Base-by-base conservation (phyloP, 306 rosid species). In the Prunus davidiana region DNA sequence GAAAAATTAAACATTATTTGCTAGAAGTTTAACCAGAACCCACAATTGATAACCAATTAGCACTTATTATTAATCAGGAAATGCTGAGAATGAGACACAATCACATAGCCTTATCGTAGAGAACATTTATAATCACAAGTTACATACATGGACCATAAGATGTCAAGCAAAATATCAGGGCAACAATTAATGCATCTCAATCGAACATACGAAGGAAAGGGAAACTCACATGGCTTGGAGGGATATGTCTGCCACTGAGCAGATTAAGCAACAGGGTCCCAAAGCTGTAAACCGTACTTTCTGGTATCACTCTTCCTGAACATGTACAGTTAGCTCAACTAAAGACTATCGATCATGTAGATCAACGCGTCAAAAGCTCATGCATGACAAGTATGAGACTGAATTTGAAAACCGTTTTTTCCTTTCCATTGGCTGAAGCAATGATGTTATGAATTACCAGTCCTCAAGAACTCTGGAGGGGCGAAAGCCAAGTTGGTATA, bases 401-500 rank as follows among this genome's bases (percentile, higher is more conserved):
- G 18, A 60, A 60, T 12, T 16, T 28, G 62, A 28, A 46, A 18
- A n/a, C 68, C 69, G 43, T 20, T 2, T 69, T 12, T n/a, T n/a
- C n/a, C n/a, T n/a, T n/a, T 69, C 85, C 11, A 12, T 67, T 56
- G 27, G 67, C 71, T 22, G 47, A 47, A 50, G 38, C 64, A 60
- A 38, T 73, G 30, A 76, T 7, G 62, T 20, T 38, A 71, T 13
- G 3, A 47, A 8, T 50, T 83, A 95, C 99, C 99, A 67, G 93
- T 95, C 72, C 92, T 88, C 76, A 88, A 82, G 86, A 88, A 95
- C 73, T 95, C 97, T 6, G 97, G 96, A 79, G 97, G 99, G 73
- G 92, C 91, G 86, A 92, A 95, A 71, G 97, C 93, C 72, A 92
- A 84, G 86, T 90, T 90, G 72, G 97, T 90, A 65, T 92, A 90